phyloP scores from a whole-genome alignment of 345 rosid genomes.

The Eucalyptus polybractea region DNA sequence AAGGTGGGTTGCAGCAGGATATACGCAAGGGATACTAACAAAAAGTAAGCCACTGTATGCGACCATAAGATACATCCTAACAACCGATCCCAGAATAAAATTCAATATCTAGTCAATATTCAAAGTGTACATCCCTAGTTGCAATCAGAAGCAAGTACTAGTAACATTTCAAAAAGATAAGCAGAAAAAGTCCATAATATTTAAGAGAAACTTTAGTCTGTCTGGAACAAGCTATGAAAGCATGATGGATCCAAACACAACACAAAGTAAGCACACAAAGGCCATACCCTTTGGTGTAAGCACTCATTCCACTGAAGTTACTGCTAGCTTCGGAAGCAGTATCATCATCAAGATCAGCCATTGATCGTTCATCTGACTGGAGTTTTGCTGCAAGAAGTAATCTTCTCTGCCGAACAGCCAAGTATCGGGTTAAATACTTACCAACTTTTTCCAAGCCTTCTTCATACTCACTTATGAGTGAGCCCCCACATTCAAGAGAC shows the following conservation, averaged over 20 bases:
- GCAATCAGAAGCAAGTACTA: not conserved
- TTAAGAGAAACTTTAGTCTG: not conserved
- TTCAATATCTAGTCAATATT: not conserved
- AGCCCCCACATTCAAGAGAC: constrained; percentile 66
- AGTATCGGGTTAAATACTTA: constrained; percentile 84
- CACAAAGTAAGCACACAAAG: not conserved
- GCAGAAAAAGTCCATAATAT: not conserved
- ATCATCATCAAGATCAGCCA: constrained; percentile 73
- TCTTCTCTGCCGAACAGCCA: constrained; percentile 94
- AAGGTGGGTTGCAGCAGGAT: not conserved
- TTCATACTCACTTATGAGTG: constrained; percentile 49
- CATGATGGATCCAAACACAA: not conserved
- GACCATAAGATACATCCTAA: not conserved
- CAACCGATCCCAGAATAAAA: not conserved
- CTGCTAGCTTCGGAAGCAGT: constrained; percentile 91
- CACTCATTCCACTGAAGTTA: constrained; percentile 93
- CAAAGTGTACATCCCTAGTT: not conserved
- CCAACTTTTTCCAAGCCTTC: constrained; percentile 85
- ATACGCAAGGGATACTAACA: not conserved
- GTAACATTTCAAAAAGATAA: not conserved
- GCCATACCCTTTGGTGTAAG: constrained; percentile 70
- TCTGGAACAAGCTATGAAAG: not conserved
- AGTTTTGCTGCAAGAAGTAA: constrained; percentile 89
- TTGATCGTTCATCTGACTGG: constrained; percentile 52
- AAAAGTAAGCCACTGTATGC: not conserved